phyloP scores from a whole-genome alignment of 441 rosid species.

The Theobroma grandiflorum region DNA sequence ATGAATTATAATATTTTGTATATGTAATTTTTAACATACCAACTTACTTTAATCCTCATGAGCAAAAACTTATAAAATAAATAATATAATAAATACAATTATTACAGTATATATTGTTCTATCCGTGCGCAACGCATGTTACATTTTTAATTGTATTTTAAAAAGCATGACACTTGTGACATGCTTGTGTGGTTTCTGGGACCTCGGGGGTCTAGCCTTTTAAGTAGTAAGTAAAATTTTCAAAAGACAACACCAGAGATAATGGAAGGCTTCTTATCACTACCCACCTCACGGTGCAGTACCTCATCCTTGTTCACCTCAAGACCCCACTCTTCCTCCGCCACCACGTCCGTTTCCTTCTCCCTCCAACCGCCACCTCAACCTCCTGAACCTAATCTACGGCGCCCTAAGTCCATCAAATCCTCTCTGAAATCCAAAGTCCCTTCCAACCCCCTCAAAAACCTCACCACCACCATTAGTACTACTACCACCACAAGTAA shows the following conservation, averaged over 20 bases:
- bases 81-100: too few species aligned
- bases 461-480: conserved; percentile 30
- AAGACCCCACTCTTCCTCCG: conserved; percentile 32
- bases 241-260: background rate
- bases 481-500: conserved; percentile 31
- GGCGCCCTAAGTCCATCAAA: conserved; percentile 57
- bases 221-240: background rate
- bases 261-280: conserved; percentile 40
- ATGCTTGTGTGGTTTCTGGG: background rate
- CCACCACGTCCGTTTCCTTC: conserved; percentile 46
- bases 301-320: conserved; percentile 26
- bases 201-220: background rate
- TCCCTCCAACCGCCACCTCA: conserved; percentile 49
- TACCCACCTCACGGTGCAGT: conserved; percentile 35
- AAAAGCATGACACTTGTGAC: too few species aligned
- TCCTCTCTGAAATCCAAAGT: conserved; percentile 31
- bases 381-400: conserved; percentile 43
- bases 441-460: conserved; percentile 66
- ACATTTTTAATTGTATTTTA: too few species aligned
- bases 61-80: too few species aligned
- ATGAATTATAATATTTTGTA: too few species aligned
- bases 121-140: too few species aligned
- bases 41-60: too few species aligned
- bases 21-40: too few species aligned
- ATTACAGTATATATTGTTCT: too few species aligned